Evolutionary conservation across 2,329 filamentous ascomycete species (phyloP), one percentile per base, ranked within the genome.

Genomic region (Didymella glomerata): DNA sequence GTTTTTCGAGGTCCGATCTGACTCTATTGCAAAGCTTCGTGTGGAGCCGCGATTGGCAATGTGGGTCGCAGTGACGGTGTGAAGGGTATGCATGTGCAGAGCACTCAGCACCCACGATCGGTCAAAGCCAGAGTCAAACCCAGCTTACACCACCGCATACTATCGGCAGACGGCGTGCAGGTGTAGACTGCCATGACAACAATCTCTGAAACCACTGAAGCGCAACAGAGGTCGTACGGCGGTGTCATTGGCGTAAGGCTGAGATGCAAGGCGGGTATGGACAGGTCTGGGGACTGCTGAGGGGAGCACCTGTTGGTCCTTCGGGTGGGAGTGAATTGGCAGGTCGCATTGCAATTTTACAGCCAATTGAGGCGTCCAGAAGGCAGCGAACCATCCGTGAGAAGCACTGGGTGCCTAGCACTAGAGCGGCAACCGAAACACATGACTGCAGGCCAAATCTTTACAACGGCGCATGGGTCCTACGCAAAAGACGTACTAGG

Each of bases 331-430:
- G 11, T n/a, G 3, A 24, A 46, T 7, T 1, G 30, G 28, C 34
- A 34, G 34, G 40, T 9, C 40, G 18, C 40, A 6, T 24, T 20
- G 30, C 25, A 46, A 40, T 40, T 5, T 30, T 9, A 11, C 22
- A 42, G 10, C 32, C 41, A 42, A 18, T 48, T 14, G 34, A 51
- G 54, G 41, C 34, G 48, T 34, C 32, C 16, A 25, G 3, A 24
- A 25, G 20, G 20, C 48, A 52, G 42, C 48, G 36, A 48, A 36
- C 27, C 34, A 42, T 48, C 9, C 41, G n/a, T 27, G 34, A 46
- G 48, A 57, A 52, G 48, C 34, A 28, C 28, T 48, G 41, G 54
- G 4, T 48, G 54, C 54, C 54, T 48, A 46, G 46, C 18, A 34
- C 30, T 18, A 42, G 54, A 57, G 54, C 54, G 48, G 48, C 48